Evolutionary conservation across 768 basidiomycete species (phyloP), one percentile per base, ranked within the genome.

Genomic region (Lentinus tigrinus): DNA sequence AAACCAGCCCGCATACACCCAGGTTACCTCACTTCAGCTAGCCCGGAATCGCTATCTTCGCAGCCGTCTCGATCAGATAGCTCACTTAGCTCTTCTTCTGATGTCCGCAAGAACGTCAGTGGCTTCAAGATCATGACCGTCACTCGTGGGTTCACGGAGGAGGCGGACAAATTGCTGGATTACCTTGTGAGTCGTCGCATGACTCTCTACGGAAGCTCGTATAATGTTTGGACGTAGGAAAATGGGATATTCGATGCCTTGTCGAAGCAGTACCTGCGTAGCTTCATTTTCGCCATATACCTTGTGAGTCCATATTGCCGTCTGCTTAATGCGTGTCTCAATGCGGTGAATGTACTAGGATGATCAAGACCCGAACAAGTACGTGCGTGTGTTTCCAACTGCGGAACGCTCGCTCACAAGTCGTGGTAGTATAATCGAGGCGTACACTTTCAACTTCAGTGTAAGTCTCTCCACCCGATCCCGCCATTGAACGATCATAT

Each of bases 391-490:
- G 75, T 69, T 49, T 26, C 8, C 60, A 54, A 51, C 50, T 57
- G 55, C 13, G 39, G 28, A 14, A 17, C 51, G 31, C 59, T 47
- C 36, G 9, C 1, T 34, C 21, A 43, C n/a, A 16, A 4, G 14
- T 53, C 14, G n/a, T n/a, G n/a, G n/a, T 62, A 94, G 92, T 72
- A 88, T 94, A 55, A 80, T 93, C 23, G 92, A 94, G 69, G 87
- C 93, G 14, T 94, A 93, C 66, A 93, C 90, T 0, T 94, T 94
- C 74, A 89, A 92, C 66, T 92, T 94, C 66, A 81, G 85, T 63
- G 90, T 88, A 63, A 60, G 74, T 56, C 21, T 56, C 21, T 40
- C 14, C 39, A 16, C 6, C 39, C 9, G 4, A 1, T 23, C 24
- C 13, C 24, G 21, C 13, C 4, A 14, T 46, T 23, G 21, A 26